A percentile compares a stretch with the other conserved stretches of the same genome.
Conservation (phyloP, 768 basidiomycete genomes). For the Trametes cingulata region DNA sequence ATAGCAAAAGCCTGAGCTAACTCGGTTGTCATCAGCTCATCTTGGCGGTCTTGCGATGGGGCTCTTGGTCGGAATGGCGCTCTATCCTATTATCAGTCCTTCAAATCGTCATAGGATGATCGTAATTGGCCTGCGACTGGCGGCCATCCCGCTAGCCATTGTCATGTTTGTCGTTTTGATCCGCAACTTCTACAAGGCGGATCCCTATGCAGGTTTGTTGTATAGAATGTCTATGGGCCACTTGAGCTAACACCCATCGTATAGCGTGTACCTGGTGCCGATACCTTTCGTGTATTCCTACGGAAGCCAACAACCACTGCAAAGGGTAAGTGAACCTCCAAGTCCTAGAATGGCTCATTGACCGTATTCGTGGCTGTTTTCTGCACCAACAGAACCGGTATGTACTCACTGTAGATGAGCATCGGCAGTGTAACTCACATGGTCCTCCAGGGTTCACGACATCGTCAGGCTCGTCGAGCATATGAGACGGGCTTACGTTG, state of each 20-base stretch:
- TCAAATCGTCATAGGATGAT: conserved; percentile 71
- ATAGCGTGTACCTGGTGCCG: conserved; percentile 85
- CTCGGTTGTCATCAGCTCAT: conserved; percentile 53
- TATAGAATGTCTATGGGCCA: neutral
- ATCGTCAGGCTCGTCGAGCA: conserved; percentile 8
- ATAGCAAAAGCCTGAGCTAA: too few species aligned
- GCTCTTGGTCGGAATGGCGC: conserved; percentile 75
- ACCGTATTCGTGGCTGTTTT: neutral
- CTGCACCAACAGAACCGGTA: conserved; percentile 17
- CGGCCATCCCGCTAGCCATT: conserved; percentile 73
- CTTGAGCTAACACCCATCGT: neutral
- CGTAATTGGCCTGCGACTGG: conserved; percentile 70
- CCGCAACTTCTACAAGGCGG: conserved; percentile 86
- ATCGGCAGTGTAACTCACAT: neutral
- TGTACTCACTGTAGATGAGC: neutral
- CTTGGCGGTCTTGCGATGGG: conserved; percentile 87
- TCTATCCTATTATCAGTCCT: conserved; percentile 88
- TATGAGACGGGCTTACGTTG: neutral
- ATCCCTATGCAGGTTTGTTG: conserved; percentile 77
- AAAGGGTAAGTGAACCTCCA: conserved; percentile 39
- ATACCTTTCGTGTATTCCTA: conserved; percentile 89
- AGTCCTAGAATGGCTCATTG: neutral
- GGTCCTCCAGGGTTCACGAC: conserved; percentile 4
- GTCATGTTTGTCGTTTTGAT: conserved; percentile 81
- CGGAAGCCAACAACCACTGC: conserved; percentile 67